phyloP scores from a whole-genome alignment of 2,329 filamentous ascomycete species.

The Trichoderma sp. region DNA sequence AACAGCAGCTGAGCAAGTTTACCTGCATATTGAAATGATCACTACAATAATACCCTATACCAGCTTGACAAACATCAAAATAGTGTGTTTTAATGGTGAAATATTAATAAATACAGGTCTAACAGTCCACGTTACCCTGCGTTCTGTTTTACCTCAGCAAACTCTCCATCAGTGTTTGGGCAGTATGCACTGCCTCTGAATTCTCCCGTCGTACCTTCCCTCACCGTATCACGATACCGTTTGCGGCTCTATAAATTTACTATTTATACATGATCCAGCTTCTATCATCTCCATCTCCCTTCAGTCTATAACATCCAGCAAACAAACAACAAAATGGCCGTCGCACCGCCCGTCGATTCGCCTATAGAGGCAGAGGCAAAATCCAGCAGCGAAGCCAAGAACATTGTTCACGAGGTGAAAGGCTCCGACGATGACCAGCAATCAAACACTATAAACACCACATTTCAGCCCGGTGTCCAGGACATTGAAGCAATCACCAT shows the following conservation, averaged over 20 bases:
- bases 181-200: not conserved
- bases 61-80: not conserved
- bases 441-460: not conserved
- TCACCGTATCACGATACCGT: not conserved
- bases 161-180: not conserved
- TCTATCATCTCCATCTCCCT: not conserved
- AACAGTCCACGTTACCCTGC: not conserved
- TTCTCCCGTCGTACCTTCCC: not conserved
- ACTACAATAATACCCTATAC: not conserved
- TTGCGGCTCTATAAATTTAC: not conserved
- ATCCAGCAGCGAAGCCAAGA: not conserved
- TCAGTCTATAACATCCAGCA: not conserved
- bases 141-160: not conserved
- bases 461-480: not conserved
- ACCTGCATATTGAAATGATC: not conserved
- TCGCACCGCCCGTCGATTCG: not conserved
- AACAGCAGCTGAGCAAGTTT: not conserved
- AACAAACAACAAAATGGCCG: not conserved
- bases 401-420: not conserved
- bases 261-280: not conserved
- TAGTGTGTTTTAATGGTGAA: not conserved
- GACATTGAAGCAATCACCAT: not conserved
- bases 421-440: not conserved
- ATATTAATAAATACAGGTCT: not conserved
- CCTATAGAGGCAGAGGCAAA: not conserved